Percentiles rank a stretch among this genome's conserved stretches.
These are phyloP conservation scores for Pseudisothecium myosuroides DNA, from an alignment of 225 moss, liverwort and hornwort species.

Conservation along the genomic window DNA sequence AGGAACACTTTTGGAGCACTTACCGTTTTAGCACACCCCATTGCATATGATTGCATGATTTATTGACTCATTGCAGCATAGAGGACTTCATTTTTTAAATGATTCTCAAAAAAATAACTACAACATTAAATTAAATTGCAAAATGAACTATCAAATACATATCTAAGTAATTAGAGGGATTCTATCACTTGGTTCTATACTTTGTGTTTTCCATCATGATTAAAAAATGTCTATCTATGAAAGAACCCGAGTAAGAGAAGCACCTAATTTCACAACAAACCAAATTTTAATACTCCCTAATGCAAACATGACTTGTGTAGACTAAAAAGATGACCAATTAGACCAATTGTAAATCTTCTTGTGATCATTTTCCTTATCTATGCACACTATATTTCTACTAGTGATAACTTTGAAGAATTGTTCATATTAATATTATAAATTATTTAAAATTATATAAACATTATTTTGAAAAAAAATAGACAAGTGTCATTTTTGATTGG, in stretches of 20 bases:
- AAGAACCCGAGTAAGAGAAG: not conserved
- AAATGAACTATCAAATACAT: not conserved
- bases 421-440: not conserved
- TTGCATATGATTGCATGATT: not conserved
- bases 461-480: not conserved
- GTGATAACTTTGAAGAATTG: not conserved
- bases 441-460: not conserved
- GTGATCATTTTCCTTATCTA: not conserved
- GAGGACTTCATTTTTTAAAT: not conserved
- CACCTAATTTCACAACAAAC: not conserved
- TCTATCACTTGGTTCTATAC: fast-evolving
- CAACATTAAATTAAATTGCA: not conserved
- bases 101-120: not conserved
- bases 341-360: not conserved
- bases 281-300: fast-evolving
- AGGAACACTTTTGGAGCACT: not conserved
- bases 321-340: not conserved
- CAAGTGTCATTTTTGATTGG: not conserved
- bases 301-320: not conserved
- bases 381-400: not conserved
- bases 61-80: not conserved
- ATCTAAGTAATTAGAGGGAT: not conserved
- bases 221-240: too few species aligned
- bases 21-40: not conserved
- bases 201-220: not conserved